phyloP scores from a whole-genome alignment of 257 asterid species.

The Jacaranda mimosifolia region DNA sequence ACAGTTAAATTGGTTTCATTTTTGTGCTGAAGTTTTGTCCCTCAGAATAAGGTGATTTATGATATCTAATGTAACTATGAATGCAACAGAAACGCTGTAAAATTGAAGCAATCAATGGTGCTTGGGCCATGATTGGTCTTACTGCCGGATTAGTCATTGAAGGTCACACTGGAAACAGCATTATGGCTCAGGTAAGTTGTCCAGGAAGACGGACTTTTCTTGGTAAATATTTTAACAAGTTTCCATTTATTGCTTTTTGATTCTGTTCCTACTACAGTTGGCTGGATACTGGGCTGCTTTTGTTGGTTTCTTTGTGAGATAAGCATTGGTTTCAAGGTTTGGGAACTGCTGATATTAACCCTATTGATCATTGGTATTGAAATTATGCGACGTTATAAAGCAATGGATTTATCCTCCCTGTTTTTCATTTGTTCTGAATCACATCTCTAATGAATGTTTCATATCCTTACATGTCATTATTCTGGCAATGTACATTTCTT shows the following conservation, averaged over 20 bases:
- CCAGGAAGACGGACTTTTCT: neutral
- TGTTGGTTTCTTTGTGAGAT: constrained; percentile 56
- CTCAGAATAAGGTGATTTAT: constrained; percentile 1
- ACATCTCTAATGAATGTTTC: neutral
- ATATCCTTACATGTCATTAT: constrained; percentile 4
- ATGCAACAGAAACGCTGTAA: constrained; percentile 59
- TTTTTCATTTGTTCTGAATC: constrained; percentile 15
- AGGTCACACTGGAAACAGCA: constrained; percentile 79
- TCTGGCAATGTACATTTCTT: neutral
- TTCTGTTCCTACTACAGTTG: constrained; percentile 54
- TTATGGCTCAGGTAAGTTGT: constrained; percentile 69
- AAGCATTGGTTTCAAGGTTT: constrained; percentile 25
- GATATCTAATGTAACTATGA: constrained; percentile 11
- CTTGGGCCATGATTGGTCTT: constrained; percentile 99
- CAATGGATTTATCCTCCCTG: neutral
- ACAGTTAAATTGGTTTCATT: neutral
- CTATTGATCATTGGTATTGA: neutral
- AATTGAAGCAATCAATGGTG: constrained; percentile 93
- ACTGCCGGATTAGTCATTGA: constrained; percentile 86
- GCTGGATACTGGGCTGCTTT: constrained; percentile 76
- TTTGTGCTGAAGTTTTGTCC: neutral
- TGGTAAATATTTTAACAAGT: neutral
- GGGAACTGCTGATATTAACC: constrained; percentile 5
- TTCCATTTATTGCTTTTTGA: constrained; percentile 7
- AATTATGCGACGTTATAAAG: neutral